Base-by-base conservation (phyloP, 306 rosid genomes). In the Rosa rugosa region DNA sequence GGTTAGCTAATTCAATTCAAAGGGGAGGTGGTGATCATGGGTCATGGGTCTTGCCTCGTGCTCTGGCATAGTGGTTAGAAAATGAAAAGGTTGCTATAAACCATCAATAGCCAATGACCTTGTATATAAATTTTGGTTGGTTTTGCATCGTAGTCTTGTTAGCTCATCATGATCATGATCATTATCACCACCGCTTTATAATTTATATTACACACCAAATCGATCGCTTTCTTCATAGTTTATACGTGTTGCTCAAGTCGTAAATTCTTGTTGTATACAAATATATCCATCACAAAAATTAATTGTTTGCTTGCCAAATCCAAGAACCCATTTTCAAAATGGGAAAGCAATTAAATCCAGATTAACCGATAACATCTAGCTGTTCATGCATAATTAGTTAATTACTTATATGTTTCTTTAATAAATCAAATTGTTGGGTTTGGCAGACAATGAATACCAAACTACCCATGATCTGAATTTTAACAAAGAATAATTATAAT, bases 201-300 rank as follows among this genome's bases (percentile, higher is more conserved):
- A 69, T 44, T 54, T 80, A 36, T 80, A 62, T 76, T 62, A 57
- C n/a, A 40, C 75, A 16, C 2, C 60, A 77, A 84, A 87, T 90
- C 88, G 86, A 87, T 90, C 88, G 85, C 85, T 88, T 84, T 90
- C 91, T 79, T 67, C 49, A 67, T 4, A 67, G 27, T 67, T 63
- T 86, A 23, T 84, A 72, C 89, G 80, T 77, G 78, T 80, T 69
- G 14, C 74, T 78, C 75, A 22, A 68, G 79, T 76, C 40, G 75
- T 68, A 31, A 81, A 64, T 72, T 75, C 22, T 45, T 84, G 56
- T 65, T 78, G 44, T 46, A 17, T 51, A 65, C 6, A 41, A 22
- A 45, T 59, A 80, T 41, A 77, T 57, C 44, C 16, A 22, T 85
- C 60, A 82, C 84, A 74, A 62, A 42, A 31, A 3, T 59, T 76